Evolutionary conservation across 2,329 filamentous ascomycete species (phyloP), one percentile per base, ranked within the genome.

Genomic region (Huntiella abstrusa): DNA sequence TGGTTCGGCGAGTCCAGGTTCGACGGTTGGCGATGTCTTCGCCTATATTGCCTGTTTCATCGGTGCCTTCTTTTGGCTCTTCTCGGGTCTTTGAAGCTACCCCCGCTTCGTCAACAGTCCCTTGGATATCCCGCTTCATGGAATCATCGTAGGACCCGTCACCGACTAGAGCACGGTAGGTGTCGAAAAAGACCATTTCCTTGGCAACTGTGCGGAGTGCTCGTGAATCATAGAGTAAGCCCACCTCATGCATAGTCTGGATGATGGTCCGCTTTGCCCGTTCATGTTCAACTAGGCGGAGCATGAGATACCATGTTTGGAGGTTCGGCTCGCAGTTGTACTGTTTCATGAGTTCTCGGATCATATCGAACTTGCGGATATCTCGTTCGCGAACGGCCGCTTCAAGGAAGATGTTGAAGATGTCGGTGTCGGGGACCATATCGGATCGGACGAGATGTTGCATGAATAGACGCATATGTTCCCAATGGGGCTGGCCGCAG

Each of bases 281-380:
- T 54, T 78, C 75, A 8, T 69, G 70, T 56, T 73, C 70, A 48
- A 80, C 70, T 39, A 72, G 59, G n/a, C 59, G 56, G 13, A 73
- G 56, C 49, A 71, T 68, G 3, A 66, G 58, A 2, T 65, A 52
- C 69, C 69, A 73, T 0, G 69, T 71, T 12, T 56, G 55, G 3
- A 64, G 54, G 41, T 69, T 64, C 3, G 68, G 66, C 22, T 52
- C 50, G 39, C 62, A 59, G 41, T 59, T 62, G 10, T 58, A 57
- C 5, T 51, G 45, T 17, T 57, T 49, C 68, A 73, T 71, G 48
- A 60, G 56, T 12, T 55, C 52, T 12, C 71, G 53, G 1, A 61
- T 57, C 3, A 52, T 52, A 47, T 63, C 55, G 53, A 71, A 72
- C 51, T 61, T 63, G 19, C 50, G 55, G 32, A 66, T 55, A 51